Percentiles rank a stretch among this genome's conserved stretches.
phyloP scores from a whole-genome alignment of 768 basidiomycete genomes.

The Pleurotus pulmonarius region DNA sequence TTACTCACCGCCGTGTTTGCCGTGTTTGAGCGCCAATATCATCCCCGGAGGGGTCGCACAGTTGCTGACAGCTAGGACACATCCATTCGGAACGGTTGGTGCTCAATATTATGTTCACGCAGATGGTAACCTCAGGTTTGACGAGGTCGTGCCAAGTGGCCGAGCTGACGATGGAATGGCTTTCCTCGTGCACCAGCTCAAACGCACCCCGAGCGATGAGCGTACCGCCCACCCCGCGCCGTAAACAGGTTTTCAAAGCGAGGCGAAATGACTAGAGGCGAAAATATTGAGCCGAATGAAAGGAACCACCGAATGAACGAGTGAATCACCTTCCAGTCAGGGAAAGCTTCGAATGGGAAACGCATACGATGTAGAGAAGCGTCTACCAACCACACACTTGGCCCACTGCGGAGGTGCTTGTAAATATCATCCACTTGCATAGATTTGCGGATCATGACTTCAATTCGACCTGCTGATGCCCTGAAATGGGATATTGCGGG shows the following conservation, averaged over 20 bases:
- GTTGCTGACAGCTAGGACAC: neutral
- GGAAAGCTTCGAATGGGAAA: neutral
- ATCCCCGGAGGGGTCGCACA: neutral
- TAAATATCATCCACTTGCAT: neutral
- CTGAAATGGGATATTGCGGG: neutral
- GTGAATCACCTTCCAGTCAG: neutral
- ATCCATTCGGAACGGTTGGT: neutral
- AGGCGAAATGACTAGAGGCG: neutral
- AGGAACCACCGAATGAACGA: neutral
- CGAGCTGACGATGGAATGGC: neutral
- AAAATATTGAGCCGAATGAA: neutral
- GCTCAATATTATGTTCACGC: neutral
- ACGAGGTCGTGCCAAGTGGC: neutral
- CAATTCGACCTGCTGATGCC: neutral
- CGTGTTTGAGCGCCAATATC: neutral
- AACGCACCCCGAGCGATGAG: neutral
- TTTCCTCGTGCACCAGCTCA: neutral
- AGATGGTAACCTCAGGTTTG: neutral
- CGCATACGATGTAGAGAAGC: neutral
- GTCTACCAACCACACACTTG: slow-evolving; percentile 1
- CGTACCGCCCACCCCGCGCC: neutral
- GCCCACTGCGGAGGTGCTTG: neutral
- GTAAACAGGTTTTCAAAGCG: neutral
- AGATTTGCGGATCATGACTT: neutral
- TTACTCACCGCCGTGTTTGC: too few species aligned